Evolutionary conservation across 148 eudicot genomes (phyloP).

Genomic region (Suaeda aralocaspica): DNA sequence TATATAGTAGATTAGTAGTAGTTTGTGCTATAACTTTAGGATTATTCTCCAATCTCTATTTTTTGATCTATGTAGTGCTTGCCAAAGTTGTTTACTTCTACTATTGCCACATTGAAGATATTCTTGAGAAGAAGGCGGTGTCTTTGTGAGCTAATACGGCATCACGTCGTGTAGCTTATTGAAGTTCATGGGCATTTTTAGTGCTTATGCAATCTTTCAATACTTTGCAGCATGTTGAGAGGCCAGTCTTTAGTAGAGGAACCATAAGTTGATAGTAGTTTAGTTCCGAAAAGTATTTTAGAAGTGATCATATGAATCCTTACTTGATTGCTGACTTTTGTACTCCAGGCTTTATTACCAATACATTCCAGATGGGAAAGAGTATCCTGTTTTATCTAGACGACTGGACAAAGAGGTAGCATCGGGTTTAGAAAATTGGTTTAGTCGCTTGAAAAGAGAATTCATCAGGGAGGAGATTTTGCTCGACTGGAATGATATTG

Average conservation of each 20-base stretch:
- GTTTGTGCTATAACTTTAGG: no score
- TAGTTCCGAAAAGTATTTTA: not conserved
- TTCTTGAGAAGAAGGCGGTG: not conserved
- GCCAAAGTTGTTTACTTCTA: not conserved
- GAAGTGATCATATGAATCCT: not conserved
- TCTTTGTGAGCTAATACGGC: not conserved
- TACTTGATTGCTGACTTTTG: not conserved
- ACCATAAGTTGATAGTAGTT: not conserved
- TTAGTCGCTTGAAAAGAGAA: conserved; percentile 36
- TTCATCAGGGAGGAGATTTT: conserved; percentile 52
- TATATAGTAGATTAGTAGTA: no score
- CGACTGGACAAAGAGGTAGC: conserved; percentile 37
- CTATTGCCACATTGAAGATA: not conserved
- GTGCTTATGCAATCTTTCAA: not conserved
- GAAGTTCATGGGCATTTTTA: not conserved
- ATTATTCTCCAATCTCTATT: not conserved
- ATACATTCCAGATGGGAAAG: conserved; percentile 85
- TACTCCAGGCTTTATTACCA: conserved; percentile 78
- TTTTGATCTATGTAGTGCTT: not conserved
- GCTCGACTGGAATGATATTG: conserved; percentile 96
- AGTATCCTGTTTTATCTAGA: conserved; percentile 86
- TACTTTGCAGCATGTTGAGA: not conserved
- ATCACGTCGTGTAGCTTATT: not conserved
- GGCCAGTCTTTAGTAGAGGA: no score
- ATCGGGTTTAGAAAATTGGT: conserved; percentile 39